Evolutionary conservation across 1,284 basidiomycete genomes (phyloP), one percentile per base, ranked within the genome.

Genomic region (Porodaedalea pini): DNA sequence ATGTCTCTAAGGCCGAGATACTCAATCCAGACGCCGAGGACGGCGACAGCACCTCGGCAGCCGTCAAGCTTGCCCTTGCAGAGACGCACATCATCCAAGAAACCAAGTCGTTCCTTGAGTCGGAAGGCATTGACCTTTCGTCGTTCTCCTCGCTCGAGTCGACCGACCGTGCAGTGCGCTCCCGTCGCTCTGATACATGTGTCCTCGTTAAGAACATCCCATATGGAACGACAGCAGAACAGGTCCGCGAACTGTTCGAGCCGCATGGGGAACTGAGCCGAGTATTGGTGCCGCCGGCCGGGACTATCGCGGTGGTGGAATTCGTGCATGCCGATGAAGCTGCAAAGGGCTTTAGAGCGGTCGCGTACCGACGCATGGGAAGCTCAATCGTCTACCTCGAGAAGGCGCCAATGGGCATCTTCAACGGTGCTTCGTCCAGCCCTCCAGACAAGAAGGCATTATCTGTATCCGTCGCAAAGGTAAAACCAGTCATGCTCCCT

Each of bases 161-260:
- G 17, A 25, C 27, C 45, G 25, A 55, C 25, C 58, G 47, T 51
- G 11, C 70, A 5, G 66, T 57, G 41, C 72, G 78, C 2, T 74
- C 75, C 0, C 79, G 84, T 1, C 70, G 73, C 1, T 94, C 91
- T 0, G 85, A 91, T 65, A 95, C 92, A 0, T 85, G 82, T 45
- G 87, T 98, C 57, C 80, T 99, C 7, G 91, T 98, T 61, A 99
- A 99, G 77, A 98, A 99, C 72, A 94, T 99, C 44, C 95, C 96
- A 0, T 97, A 91, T 66, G 93, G 93, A 13, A 98, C 94, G 0
- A 83, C 86, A 0, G 74, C 77, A 0, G 81, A 85, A 10, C 83
- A 90, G 61, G 81, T 98, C 17, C 81, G 82, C 32, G 86, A 87
- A 60, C 69, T 98, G 43, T 97, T 99, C 67, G 80, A 83, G 31